phyloP scores from a whole-genome alignment of 306 rosid species.

The Lathyrus tuberosus region DNA sequence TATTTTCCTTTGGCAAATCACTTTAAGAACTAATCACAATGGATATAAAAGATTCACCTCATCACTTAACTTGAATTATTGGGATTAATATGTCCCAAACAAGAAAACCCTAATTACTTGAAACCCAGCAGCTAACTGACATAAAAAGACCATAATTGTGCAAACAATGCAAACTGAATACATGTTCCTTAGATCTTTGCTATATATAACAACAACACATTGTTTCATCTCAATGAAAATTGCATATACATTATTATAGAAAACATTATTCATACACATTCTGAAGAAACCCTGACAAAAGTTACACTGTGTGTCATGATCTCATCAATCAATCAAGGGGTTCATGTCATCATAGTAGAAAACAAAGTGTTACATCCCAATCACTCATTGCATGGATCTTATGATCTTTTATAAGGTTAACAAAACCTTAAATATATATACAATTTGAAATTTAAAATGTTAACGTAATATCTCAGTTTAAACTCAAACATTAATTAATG shows the following conservation, averaged over 20 bases:
- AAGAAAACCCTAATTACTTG: no score
- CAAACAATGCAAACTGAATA: slow-evolving; percentile 3
- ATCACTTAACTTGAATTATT: slow-evolving; percentile 16
- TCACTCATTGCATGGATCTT: slow-evolving; percentile 42
- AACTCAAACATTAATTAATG: slow-evolving; percentile 41
- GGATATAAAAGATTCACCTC: background rate
- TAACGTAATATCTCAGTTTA: no score
- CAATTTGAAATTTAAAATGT: no score
- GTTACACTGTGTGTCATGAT: slow-evolving; percentile 18
- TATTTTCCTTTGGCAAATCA: no score
- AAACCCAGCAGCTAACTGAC: background rate
- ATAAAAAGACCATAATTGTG: background rate
- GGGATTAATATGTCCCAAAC: background rate
- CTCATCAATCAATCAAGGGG: slow-evolving; percentile 37
- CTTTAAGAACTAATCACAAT: background rate
- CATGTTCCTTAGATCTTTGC: background rate
- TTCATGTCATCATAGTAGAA: slow-evolving; percentile 37
- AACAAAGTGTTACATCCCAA: slow-evolving; percentile 27
- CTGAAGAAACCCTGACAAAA: background rate
- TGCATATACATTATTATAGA: background rate
- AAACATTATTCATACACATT: background rate
- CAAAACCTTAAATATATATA: no score
- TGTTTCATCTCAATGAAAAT: background rate
- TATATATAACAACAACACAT: background rate
- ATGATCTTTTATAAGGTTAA: no score